These are phyloP conservation scores for Metschnikowia lochheadii DNA, from an alignment of 805 yeast genomes.

Conservation along the genomic window DNA sequence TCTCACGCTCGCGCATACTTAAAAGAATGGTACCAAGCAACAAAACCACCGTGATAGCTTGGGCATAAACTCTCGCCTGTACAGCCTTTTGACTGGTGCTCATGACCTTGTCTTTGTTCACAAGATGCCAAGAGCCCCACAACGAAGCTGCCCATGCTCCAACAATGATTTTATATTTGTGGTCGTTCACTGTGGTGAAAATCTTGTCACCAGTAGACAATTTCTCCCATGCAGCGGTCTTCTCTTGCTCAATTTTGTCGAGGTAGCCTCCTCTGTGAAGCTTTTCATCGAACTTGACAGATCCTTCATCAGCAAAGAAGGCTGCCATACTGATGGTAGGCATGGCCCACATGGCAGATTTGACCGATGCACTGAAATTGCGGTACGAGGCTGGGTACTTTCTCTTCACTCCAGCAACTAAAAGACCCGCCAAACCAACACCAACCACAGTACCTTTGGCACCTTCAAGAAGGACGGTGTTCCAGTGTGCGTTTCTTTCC, in stretches of 20 bases:
- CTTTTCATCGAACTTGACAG: slow-evolving; percentile 58
- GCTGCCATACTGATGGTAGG: slow-evolving; percentile 64
- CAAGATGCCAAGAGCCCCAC: slow-evolving; percentile 73
- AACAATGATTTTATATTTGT: slow-evolving; percentile 65
- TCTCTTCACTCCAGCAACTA: slow-evolving; percentile 39
- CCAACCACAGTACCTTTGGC: slow-evolving; percentile 59
- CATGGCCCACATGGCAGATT: slow-evolving; percentile 61
- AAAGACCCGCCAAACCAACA: slow-evolving; percentile 48
- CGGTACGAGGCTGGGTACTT: slow-evolving; percentile 48
- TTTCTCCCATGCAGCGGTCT: slow-evolving; percentile 48
- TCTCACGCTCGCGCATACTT: slow-evolving; percentile 59
- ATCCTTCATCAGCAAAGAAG: slow-evolving; percentile 67
- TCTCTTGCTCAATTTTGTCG: slow-evolving; percentile 41
- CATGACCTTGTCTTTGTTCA: slow-evolving; percentile 71
- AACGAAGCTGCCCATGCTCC: slow-evolving; percentile 78
- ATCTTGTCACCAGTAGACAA: slow-evolving; percentile 48
- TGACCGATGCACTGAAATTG: slow-evolving; percentile 29
- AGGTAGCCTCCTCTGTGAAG: slow-evolving; percentile 50
- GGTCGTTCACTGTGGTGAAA: slow-evolving; percentile 44
- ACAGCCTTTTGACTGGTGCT: slow-evolving; percentile 75
- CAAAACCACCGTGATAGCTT: slow-evolving; percentile 69
- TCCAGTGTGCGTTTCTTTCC: slow-evolving; percentile 62
- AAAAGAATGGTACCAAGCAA: slow-evolving; percentile 66
- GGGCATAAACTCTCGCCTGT: slow-evolving; percentile 90
- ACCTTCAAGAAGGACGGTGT: slow-evolving; percentile 58